A percentile compares a stretch with the other conserved stretches of the same genome.
phyloP scores from a whole-genome alignment of 2,329 filamentous ascomycete species.

The Aspergillus sojae region DNA sequence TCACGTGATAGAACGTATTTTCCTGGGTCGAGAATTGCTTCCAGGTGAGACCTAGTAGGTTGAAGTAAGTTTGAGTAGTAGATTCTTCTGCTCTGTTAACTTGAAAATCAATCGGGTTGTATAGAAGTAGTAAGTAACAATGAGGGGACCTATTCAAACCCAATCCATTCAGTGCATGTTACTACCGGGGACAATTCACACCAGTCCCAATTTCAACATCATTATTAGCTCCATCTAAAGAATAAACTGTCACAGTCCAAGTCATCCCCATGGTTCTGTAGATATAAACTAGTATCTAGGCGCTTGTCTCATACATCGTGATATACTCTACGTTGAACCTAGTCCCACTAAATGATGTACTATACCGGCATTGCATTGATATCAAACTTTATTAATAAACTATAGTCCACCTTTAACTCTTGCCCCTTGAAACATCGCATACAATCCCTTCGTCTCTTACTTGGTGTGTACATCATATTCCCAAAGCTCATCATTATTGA shows the following conservation, averaged over 20 bases:
- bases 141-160: background rate
- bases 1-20: too few relatives aligned
- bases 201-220: background rate
- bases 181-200: background rate
- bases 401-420: conserved; percentile 2
- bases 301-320: background rate
- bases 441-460: background rate
- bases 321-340: background rate
- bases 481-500: background rate
- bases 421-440: background rate
- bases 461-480: background rate
- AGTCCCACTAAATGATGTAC: background rate
- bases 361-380: background rate
- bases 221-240: background rate
- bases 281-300: background rate
- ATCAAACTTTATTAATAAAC: conserved; percentile 2
- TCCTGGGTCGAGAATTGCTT: too few relatives aligned
- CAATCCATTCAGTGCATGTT: background rate
- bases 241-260: background rate
- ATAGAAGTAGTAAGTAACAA: background rate
- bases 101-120: background rate
- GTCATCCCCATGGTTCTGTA: background rate
- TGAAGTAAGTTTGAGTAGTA: too few relatives aligned
- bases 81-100: too few relatives aligned
- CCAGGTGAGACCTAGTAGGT: too few relatives aligned